Conservation (phyloP, 192 early-diverging fungal species). For the Umbelopsis ramanniana region DNA sequence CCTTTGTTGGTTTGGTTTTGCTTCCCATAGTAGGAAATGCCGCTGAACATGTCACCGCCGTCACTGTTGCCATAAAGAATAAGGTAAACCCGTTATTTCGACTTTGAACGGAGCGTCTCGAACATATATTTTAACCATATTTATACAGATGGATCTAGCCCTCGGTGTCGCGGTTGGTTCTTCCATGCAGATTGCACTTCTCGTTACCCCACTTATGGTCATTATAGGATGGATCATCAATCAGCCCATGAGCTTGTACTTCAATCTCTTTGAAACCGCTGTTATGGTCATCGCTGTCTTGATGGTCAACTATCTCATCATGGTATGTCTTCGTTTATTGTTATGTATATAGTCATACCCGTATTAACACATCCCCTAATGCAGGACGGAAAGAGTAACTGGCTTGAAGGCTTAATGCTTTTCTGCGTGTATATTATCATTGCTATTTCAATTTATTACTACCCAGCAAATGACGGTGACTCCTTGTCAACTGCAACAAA, state of each 20-base stretch:
- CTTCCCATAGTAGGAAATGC: slow-evolving; percentile 93
- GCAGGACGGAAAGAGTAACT: slow-evolving; percentile 85
- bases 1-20: slow-evolving; percentile 91
- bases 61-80: slow-evolving; percentile 79
- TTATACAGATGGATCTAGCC: slow-evolving; percentile 76
- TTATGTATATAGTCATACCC: background rate
- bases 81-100: slow-evolving; percentile 45
- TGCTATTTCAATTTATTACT: slow-evolving; percentile 80
- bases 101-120: no score
- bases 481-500: background rate
- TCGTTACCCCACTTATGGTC: slow-evolving; percentile 73
- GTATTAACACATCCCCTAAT: background rate
- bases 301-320: slow-evolving; percentile 80
- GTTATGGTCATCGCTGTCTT: slow-evolving; percentile 86
- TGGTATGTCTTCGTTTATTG: slow-evolving; percentile 28
- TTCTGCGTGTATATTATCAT: slow-evolving; percentile 83
- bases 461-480: slow-evolving; percentile 43
- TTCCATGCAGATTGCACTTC: slow-evolving; percentile 87
- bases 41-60: slow-evolving; percentile 85
- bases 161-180: slow-evolving; percentile 89
- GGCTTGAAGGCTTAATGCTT: slow-evolving; percentile 91
- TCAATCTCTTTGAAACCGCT: slow-evolving; percentile 83
- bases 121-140: background rate
- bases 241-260: slow-evolving; percentile 76
- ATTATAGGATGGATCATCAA: slow-evolving; percentile 83